These are phyloP conservation scores for Rutstroemia sp. DNA, from an alignment of 2,329 filamentous ascomycete genomes.

Conservation along the genomic window DNA sequence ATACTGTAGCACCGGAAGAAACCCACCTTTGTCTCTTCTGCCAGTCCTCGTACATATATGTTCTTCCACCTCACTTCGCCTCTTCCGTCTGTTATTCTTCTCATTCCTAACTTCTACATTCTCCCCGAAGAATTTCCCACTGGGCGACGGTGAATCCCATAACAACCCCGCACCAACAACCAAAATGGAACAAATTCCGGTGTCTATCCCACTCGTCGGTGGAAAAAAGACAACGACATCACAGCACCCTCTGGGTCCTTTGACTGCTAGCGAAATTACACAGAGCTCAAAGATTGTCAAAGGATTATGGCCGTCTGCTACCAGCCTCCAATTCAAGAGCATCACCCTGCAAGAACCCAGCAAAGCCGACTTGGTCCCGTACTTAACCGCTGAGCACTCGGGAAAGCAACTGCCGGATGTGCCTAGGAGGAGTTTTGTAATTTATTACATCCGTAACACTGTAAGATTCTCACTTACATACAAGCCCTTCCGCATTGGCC, in stretches of 20 bases:
- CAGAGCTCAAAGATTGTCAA: slow-evolving; percentile 42
- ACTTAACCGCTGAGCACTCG: slow-evolving; percentile 41
- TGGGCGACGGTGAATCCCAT: too few species aligned
- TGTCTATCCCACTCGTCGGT: slow-evolving; percentile 21
- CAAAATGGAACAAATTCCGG: slow-evolving; percentile 16
- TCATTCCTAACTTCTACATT: too few species aligned
- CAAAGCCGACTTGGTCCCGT: slow-evolving; percentile 44
- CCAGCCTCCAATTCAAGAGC: slow-evolving; percentile 53
- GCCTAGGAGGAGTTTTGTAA: slow-evolving; percentile 44
- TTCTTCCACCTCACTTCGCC: too few species aligned
- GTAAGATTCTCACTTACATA: slow-evolving; percentile 33
- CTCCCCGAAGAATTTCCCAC: too few species aligned
- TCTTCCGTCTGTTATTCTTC: too few species aligned
- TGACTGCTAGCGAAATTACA: slow-evolving; percentile 50
- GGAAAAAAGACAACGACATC: slow-evolving; percentile 15
- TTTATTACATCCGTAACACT: slow-evolving; percentile 54
- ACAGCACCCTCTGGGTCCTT: slow-evolving; percentile 51
- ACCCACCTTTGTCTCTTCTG: too few species aligned
- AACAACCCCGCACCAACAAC: background rate
- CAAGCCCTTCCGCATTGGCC: background rate
- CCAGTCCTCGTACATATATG: too few species aligned
- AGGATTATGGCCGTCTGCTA: slow-evolving; percentile 46
- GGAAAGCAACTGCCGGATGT: slow-evolving; percentile 35
- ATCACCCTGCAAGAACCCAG: slow-evolving; percentile 53
- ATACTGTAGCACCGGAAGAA: too few species aligned